phyloP scores from a whole-genome alignment of 257 asterid species.

The Ligustrum vulgare region DNA sequence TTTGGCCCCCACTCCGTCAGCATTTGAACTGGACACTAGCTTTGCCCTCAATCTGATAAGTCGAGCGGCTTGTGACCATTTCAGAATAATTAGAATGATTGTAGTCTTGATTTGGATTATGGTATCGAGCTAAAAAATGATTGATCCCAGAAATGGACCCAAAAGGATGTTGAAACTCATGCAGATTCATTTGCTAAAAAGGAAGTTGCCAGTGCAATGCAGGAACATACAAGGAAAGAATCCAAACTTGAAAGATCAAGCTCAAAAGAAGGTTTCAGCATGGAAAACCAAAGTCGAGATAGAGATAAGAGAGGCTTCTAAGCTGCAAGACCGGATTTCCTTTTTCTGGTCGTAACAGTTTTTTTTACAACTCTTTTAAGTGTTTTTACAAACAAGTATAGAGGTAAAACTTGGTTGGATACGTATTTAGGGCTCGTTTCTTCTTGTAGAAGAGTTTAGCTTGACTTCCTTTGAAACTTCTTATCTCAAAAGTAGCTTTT shows the following conservation, averaged over 20 bases:
- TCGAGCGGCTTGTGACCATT: no score
- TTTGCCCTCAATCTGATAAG: no score
- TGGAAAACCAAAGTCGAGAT: constrained; percentile 62
- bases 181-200: constrained; percentile 74
- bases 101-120: neutral
- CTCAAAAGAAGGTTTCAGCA: constrained; percentile 48
- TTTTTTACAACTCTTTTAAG: neutral
- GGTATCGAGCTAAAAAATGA: constrained; percentile 34
- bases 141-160: constrained; percentile 71
- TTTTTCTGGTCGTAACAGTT: neutral
- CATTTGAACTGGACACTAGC: no score
- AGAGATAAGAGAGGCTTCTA: constrained; percentile 66
- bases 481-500: no score
- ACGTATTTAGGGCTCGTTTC: no score
- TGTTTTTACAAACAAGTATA: no score
- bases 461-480: no score
- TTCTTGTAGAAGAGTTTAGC: no score
- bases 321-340: constrained; percentile 64
- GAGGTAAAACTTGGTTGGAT: neutral
- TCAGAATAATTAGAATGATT: no score
- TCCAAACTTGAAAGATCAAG: constrained; percentile 48
- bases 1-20: no score
- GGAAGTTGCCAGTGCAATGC: constrained; percentile 44
- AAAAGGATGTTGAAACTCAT: constrained; percentile 65
- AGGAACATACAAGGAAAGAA: constrained; percentile 48